Evolutionary conservation across 208 protist genomes (phyloP).

Genomic region (Giardia duodenalis): DNA sequence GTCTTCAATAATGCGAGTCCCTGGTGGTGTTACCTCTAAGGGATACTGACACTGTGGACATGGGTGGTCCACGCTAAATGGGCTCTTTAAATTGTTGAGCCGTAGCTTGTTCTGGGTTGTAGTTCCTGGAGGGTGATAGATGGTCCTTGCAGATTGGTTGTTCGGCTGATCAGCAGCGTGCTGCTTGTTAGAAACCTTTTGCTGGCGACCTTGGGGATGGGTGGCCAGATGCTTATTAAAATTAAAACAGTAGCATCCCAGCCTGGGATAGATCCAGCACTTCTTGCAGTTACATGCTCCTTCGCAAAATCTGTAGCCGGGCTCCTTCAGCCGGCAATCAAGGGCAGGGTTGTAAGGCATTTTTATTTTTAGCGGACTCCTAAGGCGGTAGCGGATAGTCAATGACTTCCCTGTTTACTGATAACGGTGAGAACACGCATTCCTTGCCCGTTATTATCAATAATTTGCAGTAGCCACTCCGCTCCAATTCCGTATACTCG

Average conservation of each 20-base stretch:
- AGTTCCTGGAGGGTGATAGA: background rate
- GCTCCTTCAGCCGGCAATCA: background rate
- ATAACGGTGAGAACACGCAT: too few relatives aligned
- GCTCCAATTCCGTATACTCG: too few relatives aligned
- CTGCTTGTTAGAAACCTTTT: background rate
- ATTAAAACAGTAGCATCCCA: background rate
- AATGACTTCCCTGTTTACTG: too few relatives aligned
- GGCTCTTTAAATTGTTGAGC: background rate
- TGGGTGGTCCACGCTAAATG: too few relatives aligned
- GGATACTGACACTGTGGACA: too few relatives aligned
- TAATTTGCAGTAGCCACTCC: too few relatives aligned
- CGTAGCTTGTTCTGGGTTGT: background rate
- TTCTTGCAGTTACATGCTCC: background rate
- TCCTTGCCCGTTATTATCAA: too few relatives aligned
- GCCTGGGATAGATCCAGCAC: background rate
- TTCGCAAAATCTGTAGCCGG: background rate
- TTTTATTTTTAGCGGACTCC: background rate
- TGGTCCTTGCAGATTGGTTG: background rate
- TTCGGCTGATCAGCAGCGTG: background rate
- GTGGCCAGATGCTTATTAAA: background rate
- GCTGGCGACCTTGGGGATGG: background rate
- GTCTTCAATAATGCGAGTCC: too few relatives aligned
- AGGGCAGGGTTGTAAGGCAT: background rate
- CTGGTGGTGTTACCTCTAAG: background rate
- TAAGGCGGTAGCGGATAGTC: too few relatives aligned